Evolutionary conservation across 495 filamentous ascomycete species (phyloP), one percentile per base, ranked within the genome.

Genomic region (Penicillium subrubescens): DNA sequence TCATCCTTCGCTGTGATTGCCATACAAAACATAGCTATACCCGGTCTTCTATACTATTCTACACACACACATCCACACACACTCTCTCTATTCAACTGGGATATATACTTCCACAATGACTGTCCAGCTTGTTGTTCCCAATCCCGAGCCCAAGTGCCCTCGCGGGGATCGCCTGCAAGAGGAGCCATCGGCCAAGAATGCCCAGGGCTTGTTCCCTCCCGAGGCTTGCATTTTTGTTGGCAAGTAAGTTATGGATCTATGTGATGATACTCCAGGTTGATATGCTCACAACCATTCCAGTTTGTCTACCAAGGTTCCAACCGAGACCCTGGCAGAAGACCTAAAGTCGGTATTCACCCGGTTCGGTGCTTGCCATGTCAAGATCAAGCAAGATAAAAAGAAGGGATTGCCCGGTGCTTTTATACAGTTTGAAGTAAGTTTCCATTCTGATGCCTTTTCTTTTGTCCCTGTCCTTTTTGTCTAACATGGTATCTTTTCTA

Each of bases 171-270:
- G 71, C 19, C 27, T 66, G 59, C 21, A 43, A 1, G 68, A 73
- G 50, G 55, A 60, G 46, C 71, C 71, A 19, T 66, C 65, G 14
- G 61, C 59, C 12, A 68, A 68, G 33, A 73, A 73, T 57, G 71
- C 71, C 0, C 71, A 73, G 59, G 68, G 71, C n/a, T 39, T 73
- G 15, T 73, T 71, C 34, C 55, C 68, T 51, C 71, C 71, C 1
- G 65, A 62, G 56, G 71, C 71, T 15, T 73, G 71, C 51, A 61
- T 73, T 43, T 70, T 73, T 57, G 65, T 71, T 60, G 71, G 71
- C 50, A 73, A 73, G 71, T 68, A 61, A 56, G 68, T 71, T 8
- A 3, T 21, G 4, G 10, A 35, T 37, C 14, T 2, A 29, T 31
- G 15, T 31, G 48, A 17, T 17, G 2, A 21, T 56, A n/a, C n/a